Percentiles rank a stretch among this genome's conserved stretches.
These are phyloP conservation scores for Fusarium albidum DNA, from an alignment of 2,329 filamentous ascomycete genomes.

Conservation along the genomic window DNA sequence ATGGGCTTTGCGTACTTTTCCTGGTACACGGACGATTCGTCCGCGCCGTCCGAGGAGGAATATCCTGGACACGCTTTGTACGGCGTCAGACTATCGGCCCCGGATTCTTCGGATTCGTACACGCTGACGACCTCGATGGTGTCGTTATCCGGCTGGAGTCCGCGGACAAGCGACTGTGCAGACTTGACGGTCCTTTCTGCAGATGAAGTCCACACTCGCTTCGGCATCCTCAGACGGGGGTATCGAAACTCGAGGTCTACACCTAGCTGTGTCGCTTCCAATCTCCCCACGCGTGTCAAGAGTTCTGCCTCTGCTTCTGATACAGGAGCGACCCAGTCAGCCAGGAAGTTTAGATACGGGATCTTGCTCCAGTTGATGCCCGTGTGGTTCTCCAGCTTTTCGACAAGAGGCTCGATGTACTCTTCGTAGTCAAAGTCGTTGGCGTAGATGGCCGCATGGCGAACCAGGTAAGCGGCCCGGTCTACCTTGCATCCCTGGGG, in stretches of 20 bases:
- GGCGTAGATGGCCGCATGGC: conserved; percentile 68
- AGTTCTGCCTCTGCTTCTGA: conserved; percentile 64
- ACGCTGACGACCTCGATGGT: conserved; percentile 63
- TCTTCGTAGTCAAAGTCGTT: conserved; percentile 67
- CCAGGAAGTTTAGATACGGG: conserved; percentile 63
- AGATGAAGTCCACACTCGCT: conserved; percentile 68
- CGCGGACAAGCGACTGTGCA: conserved; percentile 65
- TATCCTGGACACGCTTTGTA: conserved; percentile 73
- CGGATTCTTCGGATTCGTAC: conserved; percentile 63
- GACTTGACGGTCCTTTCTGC: conserved; percentile 68
- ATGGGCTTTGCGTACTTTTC: conserved; percentile 68
- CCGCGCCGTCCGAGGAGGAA: conserved; percentile 62
- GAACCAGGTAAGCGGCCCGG: conserved; percentile 62
- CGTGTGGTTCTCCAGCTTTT: conserved; percentile 67
- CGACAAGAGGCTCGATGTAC: conserved; percentile 64
- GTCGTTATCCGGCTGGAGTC: conserved; percentile 61
- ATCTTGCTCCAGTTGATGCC: conserved; percentile 63
- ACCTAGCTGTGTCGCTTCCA: conserved; percentile 68
- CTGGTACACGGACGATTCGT: conserved; percentile 60
- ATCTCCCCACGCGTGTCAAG: conserved; percentile 67
- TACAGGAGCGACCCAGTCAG: conserved; percentile 64
- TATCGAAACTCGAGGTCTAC: conserved; percentile 67
- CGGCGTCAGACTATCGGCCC: conserved; percentile 68
- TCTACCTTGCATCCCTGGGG: conserved; percentile 60
- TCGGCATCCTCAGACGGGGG: conserved; percentile 59